Evolutionary conservation across 805 yeast genomes (phyloP).

Genomic region (Lachancea kluyveri): DNA sequence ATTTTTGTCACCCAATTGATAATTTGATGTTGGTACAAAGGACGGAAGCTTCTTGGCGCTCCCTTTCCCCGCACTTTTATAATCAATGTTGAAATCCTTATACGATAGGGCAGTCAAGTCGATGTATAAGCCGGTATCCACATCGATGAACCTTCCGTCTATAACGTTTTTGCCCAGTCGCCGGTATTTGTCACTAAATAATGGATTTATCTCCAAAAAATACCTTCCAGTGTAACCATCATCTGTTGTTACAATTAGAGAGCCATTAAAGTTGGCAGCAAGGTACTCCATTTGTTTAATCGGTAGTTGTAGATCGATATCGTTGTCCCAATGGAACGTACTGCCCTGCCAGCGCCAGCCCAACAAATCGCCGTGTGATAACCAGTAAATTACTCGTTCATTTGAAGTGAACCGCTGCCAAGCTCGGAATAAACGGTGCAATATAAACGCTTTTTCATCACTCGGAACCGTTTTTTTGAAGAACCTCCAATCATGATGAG

Average conservation of each 20-base stretch:
- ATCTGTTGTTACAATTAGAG: slow-evolving; percentile 27
- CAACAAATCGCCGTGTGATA: slow-evolving; percentile 49
- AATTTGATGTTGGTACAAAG: no score
- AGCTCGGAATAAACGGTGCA: slow-evolving; percentile 39
- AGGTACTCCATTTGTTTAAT: slow-evolving; percentile 35
- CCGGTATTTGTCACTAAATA: slow-evolving; percentile 39
- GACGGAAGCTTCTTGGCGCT: no score
- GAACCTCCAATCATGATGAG: slow-evolving; percentile 52
- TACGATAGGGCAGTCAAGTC: slow-evolving; percentile 54
- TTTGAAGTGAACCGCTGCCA: slow-evolving; percentile 41
- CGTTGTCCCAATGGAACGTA: slow-evolving; percentile 50
- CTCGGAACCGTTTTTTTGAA: slow-evolving; percentile 44
- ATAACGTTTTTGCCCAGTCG: slow-evolving; percentile 39
- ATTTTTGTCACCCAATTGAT: no score
- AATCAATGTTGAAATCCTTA: slow-evolving; percentile 2
- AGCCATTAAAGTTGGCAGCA: slow-evolving; percentile 39
- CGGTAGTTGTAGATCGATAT: slow-evolving; percentile 49
- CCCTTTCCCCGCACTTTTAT: no score
- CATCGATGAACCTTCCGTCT: slow-evolving; percentile 55
- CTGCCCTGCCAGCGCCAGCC: slow-evolving; percentile 55
- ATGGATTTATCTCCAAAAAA: slow-evolving; percentile 39
- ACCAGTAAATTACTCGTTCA: slow-evolving; percentile 42
- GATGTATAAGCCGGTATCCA: slow-evolving; percentile 51
- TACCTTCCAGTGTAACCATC: slow-evolving; percentile 33
- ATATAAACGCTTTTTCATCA: slow-evolving; percentile 8